Percentiles rank a stretch among this genome's conserved stretches.
Evolutionary conservation across 31 red algal genomes (phyloP).

Genomic region (Endocladia muricata): DNA sequence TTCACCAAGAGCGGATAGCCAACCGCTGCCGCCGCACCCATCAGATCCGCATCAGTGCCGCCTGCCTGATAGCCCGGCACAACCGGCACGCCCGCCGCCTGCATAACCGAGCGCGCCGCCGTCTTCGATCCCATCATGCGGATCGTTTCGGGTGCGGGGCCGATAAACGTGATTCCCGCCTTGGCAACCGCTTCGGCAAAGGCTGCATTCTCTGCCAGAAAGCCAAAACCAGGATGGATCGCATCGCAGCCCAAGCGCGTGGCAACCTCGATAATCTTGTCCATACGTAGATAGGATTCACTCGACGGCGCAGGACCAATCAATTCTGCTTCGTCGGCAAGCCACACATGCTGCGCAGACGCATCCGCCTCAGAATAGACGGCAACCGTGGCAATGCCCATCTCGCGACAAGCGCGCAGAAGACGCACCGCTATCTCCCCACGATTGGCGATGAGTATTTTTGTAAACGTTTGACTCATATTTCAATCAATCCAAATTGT

Average conservation of each 20-base stretch:
- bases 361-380: constrained; percentile 86
- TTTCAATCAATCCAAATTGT: no score
- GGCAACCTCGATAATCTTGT: constrained; percentile 68
- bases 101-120: constrained; percentile 83
- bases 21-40: constrained; percentile 42
- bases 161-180: constrained; percentile 72
- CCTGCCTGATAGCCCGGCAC: constrained; percentile 82
- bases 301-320: constrained; percentile 75
- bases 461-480: no score
- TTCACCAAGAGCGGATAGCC: constrained; percentile 96
- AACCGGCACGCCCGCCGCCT: constrained; percentile 71
- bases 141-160: constrained; percentile 72
- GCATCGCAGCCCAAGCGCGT: constrained; percentile 72
- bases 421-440: constrained; percentile 98
- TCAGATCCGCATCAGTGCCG: constrained; percentile 44
- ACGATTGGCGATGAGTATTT: constrained; percentile 96
- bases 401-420: constrained; percentile 86
- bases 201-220: constrained; percentile 93
- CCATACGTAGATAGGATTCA: constrained; percentile 79
- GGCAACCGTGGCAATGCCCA: constrained; percentile 84
- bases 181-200: constrained; percentile 68
- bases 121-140: constrained; percentile 96
- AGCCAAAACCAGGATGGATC: constrained; percentile 98
- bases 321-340: constrained; percentile 88
- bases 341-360: constrained; percentile 77